Base-by-base conservation (phyloP, 1,284 basidiomycete genomes). In the Cutaneotrichosporon spelunceum region DNA sequence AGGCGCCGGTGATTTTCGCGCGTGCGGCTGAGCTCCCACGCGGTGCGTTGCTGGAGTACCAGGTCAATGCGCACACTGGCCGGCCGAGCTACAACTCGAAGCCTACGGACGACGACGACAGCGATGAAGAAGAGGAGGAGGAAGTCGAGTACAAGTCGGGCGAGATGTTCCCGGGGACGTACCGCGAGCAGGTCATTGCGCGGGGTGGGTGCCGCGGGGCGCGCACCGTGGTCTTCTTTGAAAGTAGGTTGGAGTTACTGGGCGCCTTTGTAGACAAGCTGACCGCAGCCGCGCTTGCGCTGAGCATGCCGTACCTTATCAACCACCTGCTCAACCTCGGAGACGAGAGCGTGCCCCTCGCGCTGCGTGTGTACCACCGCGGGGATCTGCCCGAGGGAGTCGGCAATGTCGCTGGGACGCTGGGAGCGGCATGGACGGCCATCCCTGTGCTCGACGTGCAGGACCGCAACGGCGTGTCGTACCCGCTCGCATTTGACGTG, bases 1-100 rank as follows among this genome's bases (percentile, higher is more conserved):
- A 66, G 66, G 66, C 71, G 2, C 87, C 89, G 4, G 83, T 85
- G 0, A 71, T 93, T 9, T 88, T 90, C 68, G 78, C 88, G 0
- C 84, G 83, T 10, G 86, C 92, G 0, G 83, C 85, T 49, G 83
- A 85, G 53, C 80, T 97, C 13, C 93, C 93, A 0, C 90, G 88
- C 69, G 84, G 82, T 55, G 92, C 91, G 2, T 66, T 78, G 47
- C 74, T 83, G 16, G 83, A 84, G 68, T 82, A 79, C 70, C 82
- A 83, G 68, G 72, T 80, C 19, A 76, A 78, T 24, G 61, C 74
- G 23, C 77, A 80, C 59, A 79, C 78, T 1, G 78, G 77, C 14
- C 65, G 73, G 26, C 48, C 48, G 7, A 67, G 64, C 11, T 53
- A 42, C 29, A 54, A 61, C 11, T 52, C 29, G 21, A 6, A 36